phyloP scores from a whole-genome alignment of 148 eudicot species.

The Hydrangea macrophylla region DNA sequence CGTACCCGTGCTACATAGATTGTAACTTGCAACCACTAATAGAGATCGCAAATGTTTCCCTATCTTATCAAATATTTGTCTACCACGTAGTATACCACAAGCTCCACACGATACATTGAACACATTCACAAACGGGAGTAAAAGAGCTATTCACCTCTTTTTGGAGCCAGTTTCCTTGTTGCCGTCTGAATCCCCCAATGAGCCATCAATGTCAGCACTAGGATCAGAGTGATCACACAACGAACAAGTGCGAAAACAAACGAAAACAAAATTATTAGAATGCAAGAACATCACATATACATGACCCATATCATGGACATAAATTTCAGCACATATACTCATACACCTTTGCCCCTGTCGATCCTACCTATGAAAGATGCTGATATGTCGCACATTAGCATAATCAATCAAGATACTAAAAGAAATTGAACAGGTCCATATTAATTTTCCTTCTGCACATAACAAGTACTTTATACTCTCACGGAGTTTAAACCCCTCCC shows the following conservation, averaged over 20 bases:
- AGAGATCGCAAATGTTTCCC: neutral
- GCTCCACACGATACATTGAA: neutral
- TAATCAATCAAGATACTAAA: neutral
- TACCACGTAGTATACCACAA: neutral
- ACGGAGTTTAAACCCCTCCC: neutral
- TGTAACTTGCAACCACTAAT: neutral
- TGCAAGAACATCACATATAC: neutral
- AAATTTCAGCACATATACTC: neutral
- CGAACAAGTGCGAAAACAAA: neutral
- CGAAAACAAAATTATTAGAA: neutral
- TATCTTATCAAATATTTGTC: neutral
- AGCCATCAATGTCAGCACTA: slow-evolving; percentile 68
- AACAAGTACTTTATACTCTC: neutral
- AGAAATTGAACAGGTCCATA: neutral
- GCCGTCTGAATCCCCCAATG: slow-evolving; percentile 52
- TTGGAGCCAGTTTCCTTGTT: slow-evolving; percentile 60
- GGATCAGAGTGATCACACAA: slow-evolving; percentile 13
- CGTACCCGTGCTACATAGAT: too few relatives aligned
- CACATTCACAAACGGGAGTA: neutral
- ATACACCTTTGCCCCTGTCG: too few relatives aligned
- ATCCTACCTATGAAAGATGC: too few relatives aligned
- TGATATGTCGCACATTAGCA: too few relatives aligned
- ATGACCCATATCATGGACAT: neutral
- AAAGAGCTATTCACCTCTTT: slow-evolving; percentile 53
- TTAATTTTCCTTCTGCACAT: neutral